Evolutionary conservation across 768 basidiomycete species (phyloP), one percentile per base, ranked within the genome.

Genomic region (Psilocybe subaeruginosa): DNA sequence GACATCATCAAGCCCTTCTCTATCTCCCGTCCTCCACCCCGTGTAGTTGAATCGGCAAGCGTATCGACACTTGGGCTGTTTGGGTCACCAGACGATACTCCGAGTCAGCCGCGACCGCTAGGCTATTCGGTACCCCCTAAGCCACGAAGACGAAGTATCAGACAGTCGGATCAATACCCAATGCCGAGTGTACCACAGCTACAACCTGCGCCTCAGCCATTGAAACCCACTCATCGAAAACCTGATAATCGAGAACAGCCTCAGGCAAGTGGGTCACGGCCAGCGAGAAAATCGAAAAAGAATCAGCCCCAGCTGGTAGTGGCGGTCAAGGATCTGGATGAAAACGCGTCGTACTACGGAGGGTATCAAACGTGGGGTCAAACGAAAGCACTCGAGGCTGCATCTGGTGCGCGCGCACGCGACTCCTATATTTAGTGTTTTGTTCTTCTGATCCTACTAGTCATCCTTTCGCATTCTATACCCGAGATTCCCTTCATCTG

Each of bases 311-410:
- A 30, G 41, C 23, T 23, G 23, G 2, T 2, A 23, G 23, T 45
- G 14, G 48, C 49, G 12, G 39, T 53, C 27, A 48, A 60, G 3
- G 58, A 48, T 8, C 29, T 64, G 19, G 60, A 61, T 19, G 64
- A 58, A 39, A 62, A 58, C 41, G 49, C 58, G 8, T 61, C 63
- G 8, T 68, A 68, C 23, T 63, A 64, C 54, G 67, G 67, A 3
- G 67, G 64, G 1, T 66, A 68, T 54, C 67, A 68, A 41, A 68
- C 64, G 5, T 66, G 67, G 63, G 64, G 60, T 8, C 67, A 68
- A 48, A 54, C 64, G 27, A 68, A 68, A 46, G 64, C 64, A 4
- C 53, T 66, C 8, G 67, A 68, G 58, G 67, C 64, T 30, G 57
- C 60, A 23, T 54, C 58, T 3, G 54, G 56, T 16, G 41, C 54